Evolutionary conservation across 2,329 filamentous ascomycete species (phyloP), one percentile per base, ranked within the genome.

Genomic region (Aspergillus latus): DNA sequence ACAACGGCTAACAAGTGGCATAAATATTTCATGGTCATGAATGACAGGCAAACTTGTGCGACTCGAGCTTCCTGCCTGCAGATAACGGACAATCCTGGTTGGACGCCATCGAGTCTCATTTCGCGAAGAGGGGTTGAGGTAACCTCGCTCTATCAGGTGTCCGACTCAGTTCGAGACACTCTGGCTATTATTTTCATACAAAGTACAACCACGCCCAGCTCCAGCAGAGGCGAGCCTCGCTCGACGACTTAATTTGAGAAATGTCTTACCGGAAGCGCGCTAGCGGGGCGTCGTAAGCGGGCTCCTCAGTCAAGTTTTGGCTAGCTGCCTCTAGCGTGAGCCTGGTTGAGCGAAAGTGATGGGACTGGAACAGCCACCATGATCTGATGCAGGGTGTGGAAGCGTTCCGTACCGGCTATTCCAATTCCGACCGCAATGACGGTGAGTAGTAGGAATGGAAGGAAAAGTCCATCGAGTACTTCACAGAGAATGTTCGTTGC

Each of bases 371-470:
- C 53, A 53, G 42, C 28, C 47, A 42, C 49, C 59, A 49, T 63
- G 64, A 66, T 65, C 57, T 45, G 63, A 61, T 64, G 63, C 59
- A 66, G 64, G 62, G 59, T 67, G 64, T 65, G 58, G 48, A 58
- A 59, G 54, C 57, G 49, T 63, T 57, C 62, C 59, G 52, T 58
- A 52, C 51, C 56, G n/a, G 51, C 58, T 21, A 34, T 50, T 61
- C 56, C 54, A 51, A 58, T 43, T 42, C 34, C 11, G 34, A 37
- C 34, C 10, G 34, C n/a, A 13, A 37, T 37, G 34, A 13, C 34
- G 21, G 21, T 21, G 21, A 21, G 21, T 21, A 37, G n/a, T 11
- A 37, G 34, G 5, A 37, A 21, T 42, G 39, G n/a, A 42, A 42
- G 21, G 39, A 42, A 42, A 37, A 13, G 11, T 13, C 8, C 34